Evolutionary conservation across 2,329 filamentous ascomycete genomes (phyloP).

Genomic region (Knufia petricola): DNA sequence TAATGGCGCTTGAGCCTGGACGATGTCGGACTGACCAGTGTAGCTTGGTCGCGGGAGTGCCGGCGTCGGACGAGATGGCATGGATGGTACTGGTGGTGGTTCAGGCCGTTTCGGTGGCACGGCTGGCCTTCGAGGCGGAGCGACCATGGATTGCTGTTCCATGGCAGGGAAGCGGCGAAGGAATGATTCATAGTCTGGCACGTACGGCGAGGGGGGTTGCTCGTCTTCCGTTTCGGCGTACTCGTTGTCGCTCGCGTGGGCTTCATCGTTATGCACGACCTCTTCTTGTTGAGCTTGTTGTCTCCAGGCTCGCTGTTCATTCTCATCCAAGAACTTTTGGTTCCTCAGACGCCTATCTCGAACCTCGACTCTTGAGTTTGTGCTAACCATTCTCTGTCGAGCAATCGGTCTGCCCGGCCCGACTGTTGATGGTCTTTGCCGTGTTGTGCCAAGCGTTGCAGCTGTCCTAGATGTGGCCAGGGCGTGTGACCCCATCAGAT

Average conservation of each 20-base stretch:
- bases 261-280: conserved; percentile 36
- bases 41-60: conserved; percentile 64
- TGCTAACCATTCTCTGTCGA: conserved; percentile 42
- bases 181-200: conserved; percentile 73
- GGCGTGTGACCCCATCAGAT: conserved; percentile 64
- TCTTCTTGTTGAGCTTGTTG: conserved; percentile 62
- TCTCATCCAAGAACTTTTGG: conserved; percentile 63
- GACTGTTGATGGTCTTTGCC: conserved; percentile 32
- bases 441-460: conserved; percentile 37
- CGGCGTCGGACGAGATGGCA: conserved; percentile 56
- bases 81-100: conserved; percentile 45
- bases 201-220: conserved; percentile 43
- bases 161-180: conserved; percentile 69
- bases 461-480: conserved; percentile 49
- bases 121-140: conserved; percentile 28
- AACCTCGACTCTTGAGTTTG: conserved; percentile 44
- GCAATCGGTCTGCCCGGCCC: conserved; percentile 38
- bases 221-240: conserved; percentile 39
- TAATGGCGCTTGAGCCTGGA: conserved; percentile 35
- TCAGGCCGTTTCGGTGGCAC: conserved; percentile 27
- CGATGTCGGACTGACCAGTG: conserved; percentile 63
- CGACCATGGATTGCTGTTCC: conserved; percentile 48
- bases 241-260: conserved; percentile 34
- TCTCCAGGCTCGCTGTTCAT: conserved; percentile 74
- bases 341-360: conserved; percentile 48